Conservation (phyloP, 2,329 filamentous ascomycete genomes). For the Curvularia eragrostidis region DNA sequence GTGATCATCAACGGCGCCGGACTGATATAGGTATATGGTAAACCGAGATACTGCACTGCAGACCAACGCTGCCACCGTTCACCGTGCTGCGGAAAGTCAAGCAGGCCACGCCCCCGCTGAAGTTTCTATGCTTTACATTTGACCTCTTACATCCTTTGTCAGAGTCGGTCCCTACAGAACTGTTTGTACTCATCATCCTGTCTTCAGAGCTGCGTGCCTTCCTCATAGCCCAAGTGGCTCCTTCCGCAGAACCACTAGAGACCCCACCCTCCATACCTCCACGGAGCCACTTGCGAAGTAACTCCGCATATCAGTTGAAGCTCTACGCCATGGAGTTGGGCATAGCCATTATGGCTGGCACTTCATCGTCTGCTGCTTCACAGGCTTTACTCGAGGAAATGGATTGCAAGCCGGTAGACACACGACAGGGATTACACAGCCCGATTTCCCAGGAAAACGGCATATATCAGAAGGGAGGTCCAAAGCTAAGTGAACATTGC, state of each 20-base stretch:
- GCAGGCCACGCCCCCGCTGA: constrained; percentile 6
- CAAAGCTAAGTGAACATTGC: neutral
- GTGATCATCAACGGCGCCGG: neutral
- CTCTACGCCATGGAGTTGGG: neutral
- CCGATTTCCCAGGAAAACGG: neutral
- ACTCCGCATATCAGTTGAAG: neutral
- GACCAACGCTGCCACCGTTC: constrained; percentile 5
- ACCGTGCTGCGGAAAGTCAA: neutral
- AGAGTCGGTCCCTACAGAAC: neutral
- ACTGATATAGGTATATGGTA: neutral
- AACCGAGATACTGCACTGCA: constrained; percentile 1
- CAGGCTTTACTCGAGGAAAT: constrained; percentile 4
- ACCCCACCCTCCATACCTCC: constrained; percentile 13
- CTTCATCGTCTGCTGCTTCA: neutral
- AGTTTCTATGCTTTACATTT: constrained; percentile 4
- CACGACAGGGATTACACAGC: constrained; percentile 5
- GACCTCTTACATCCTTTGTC: constrained; percentile 2
- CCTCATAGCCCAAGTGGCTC: constrained; percentile 6
- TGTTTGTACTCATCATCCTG: neutral
- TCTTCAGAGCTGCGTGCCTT: neutral
- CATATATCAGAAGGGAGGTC: neutral
- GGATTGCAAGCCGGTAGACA: constrained; percentile 7
- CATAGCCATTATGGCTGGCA: neutral
- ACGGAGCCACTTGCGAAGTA: constrained; percentile 11
- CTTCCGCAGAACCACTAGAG: constrained; percentile 4